phyloP scores from a whole-genome alignment of 78 protist species.

The Capsaspora owczarzaki region DNA sequence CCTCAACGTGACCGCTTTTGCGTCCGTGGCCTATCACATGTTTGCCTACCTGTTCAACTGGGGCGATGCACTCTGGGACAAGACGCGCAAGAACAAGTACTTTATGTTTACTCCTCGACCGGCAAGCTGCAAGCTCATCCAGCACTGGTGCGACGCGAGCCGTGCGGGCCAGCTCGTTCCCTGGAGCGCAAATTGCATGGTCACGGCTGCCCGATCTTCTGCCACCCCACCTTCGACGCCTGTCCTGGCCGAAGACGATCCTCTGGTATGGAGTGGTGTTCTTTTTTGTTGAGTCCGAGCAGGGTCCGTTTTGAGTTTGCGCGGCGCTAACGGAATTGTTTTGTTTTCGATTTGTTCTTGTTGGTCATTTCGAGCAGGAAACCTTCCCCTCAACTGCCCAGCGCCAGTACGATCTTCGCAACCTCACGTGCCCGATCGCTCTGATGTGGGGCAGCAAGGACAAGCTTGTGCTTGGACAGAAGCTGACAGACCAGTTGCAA shows the following conservation, averaged over 20 bases:
- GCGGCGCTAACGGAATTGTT: too few relatives aligned
- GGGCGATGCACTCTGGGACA: background rate
- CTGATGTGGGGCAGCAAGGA: background rate
- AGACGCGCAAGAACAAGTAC: background rate
- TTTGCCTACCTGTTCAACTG: background rate
- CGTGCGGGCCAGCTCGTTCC: background rate
- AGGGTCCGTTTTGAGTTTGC: too few relatives aligned
- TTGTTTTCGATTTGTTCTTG: background rate
- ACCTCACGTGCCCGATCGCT: background rate
- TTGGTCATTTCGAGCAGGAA: background rate
- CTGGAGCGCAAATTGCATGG: background rate
- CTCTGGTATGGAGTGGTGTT: too few relatives aligned
- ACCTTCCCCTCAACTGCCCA: too few relatives aligned
- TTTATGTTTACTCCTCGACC: slow-evolving; percentile 2
- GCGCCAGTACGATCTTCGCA: background rate
- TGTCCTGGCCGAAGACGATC: background rate
- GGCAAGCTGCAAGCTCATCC: background rate
- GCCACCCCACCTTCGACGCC: background rate
- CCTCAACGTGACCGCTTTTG: background rate
- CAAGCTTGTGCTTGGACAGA: background rate
- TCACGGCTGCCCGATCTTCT: background rate
- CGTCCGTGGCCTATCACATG: background rate
- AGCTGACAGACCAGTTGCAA: background rate
- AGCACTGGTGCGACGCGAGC: background rate
- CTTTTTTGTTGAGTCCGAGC: too few relatives aligned